Base-by-base conservation (phyloP, 352 stramenopile species). In the Pythium aphanidermatum region DNA sequence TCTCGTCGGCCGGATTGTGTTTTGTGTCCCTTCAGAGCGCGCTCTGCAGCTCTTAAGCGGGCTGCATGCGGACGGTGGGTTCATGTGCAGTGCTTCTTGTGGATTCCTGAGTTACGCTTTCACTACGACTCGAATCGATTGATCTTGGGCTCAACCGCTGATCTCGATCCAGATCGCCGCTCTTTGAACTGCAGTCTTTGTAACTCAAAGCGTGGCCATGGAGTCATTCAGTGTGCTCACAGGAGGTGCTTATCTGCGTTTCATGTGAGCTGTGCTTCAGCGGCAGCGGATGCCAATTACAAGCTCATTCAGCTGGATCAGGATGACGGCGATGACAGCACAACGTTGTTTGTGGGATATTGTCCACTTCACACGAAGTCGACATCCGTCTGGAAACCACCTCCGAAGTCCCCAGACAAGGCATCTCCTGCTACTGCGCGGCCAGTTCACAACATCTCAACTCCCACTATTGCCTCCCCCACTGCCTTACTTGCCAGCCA, bases 51-150 rank as follows among this genome's bases (percentile, higher is more conserved):
- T 6, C 65, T 82, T 26, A 91, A 87, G 51, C 42, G 50, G 13
- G 87, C 83, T 5, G 29, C 51, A 14, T 92, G 80, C 47, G 68
- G 67, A 11, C 62, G 72, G 11, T 94, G 83, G 83, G 78, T 83
- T 4, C 83, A 94, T 34, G 68, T 92, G 0, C 83, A 91, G 30
- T 94, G 83, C 48, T 94, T 86, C 41, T 65, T 94, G 38, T 94
- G 82, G 82, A 83, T 90, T 7, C 82, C 82, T 3, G 82, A 94
- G 40, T 59, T 94, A 26, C 51, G 61, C 29, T 58, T 90, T 24
- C 46, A 60, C 10, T 65, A 74, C 31, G 47, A 58, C 13, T 46
- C 55, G 13, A 46, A 68, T 10, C 50, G 51, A 5, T 39, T 86
- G 29, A 33, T 42, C 21, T 63, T 94, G 10, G 79, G 77, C 11